Conservation (phyloP, 768 basidiomycete genomes). For the Leccinum subgranulosum region DNA sequence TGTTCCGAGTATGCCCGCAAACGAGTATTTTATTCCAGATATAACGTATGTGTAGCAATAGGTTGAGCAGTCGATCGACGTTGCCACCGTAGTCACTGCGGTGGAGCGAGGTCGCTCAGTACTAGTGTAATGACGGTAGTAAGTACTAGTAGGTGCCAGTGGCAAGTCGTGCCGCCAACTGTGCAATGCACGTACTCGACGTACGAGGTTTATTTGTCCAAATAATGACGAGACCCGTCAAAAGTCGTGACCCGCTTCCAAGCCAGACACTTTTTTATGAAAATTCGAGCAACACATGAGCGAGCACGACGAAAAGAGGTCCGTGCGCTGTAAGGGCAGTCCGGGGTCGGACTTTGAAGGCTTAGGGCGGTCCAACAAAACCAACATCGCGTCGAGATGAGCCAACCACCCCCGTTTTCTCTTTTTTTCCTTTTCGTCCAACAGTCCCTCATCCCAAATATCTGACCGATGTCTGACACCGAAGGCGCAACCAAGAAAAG, state of each 20-base stretch:
- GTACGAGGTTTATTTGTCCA: conserved; percentile 26
- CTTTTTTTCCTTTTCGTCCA: conserved; percentile 23
- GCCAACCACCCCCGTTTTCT: conserved; percentile 30
- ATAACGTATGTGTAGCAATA: neutral
- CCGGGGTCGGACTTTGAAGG: conserved; percentile 38
- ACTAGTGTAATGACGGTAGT: neutral
- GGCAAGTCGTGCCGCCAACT: neutral
- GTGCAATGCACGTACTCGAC: neutral
- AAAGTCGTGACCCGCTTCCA: conserved; percentile 11
- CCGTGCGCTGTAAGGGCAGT: conserved; percentile 34
- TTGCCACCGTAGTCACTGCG: neutral
- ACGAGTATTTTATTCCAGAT: conserved; percentile 2
- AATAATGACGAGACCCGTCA: conserved; percentile 21
- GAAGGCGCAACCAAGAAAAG: conserved; percentile 33
- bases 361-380: conserved; percentile 37
- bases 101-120: neutral
- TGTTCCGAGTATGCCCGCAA: conserved; percentile 10
- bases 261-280: conserved; percentile 5
- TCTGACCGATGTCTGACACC: conserved; percentile 33
- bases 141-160: neutral
- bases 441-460: conserved; percentile 8
- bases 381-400: conserved; percentile 37
- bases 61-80: neutral
- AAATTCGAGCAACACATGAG: conserved; percentile 20
- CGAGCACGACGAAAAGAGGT: conserved; percentile 29